Conservation (phyloP, 345 rosid genomes). For the Adansonia digitata region DNA sequence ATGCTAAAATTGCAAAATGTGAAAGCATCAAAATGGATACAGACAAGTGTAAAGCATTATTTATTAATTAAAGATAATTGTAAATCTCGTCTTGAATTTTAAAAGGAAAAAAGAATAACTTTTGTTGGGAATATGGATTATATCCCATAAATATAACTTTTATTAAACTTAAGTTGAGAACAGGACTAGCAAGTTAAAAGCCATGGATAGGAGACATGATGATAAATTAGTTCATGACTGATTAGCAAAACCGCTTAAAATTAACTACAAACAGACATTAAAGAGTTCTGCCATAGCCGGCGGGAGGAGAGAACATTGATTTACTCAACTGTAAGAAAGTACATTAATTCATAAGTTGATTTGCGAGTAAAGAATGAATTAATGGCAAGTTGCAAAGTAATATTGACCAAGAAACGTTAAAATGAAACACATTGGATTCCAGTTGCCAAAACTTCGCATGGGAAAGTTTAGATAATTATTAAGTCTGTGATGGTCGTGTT, state of each 20-base stretch:
- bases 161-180: no score
- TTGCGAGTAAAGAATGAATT: background rate
- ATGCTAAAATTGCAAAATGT: background rate
- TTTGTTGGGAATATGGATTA: background rate
- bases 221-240: no score
- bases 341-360: background rate
- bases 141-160: no score
- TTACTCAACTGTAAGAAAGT: background rate
- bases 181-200: no score
- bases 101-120: no score
- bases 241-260: background rate
- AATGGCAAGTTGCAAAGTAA: background rate
- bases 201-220: no score
- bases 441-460: background rate
- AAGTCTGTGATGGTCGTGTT: background rate
- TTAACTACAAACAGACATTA: background rate
- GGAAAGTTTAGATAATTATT: background rate
- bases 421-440: background rate
- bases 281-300: background rate
- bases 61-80: background rate
- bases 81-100: no score
- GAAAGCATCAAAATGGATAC: background rate
- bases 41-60: constrained; percentile 1
- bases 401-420: background rate
- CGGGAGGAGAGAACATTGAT: no score